Base-by-base conservation (phyloP, 345 rosid genomes). In the Lenwebbia sp. region DNA sequence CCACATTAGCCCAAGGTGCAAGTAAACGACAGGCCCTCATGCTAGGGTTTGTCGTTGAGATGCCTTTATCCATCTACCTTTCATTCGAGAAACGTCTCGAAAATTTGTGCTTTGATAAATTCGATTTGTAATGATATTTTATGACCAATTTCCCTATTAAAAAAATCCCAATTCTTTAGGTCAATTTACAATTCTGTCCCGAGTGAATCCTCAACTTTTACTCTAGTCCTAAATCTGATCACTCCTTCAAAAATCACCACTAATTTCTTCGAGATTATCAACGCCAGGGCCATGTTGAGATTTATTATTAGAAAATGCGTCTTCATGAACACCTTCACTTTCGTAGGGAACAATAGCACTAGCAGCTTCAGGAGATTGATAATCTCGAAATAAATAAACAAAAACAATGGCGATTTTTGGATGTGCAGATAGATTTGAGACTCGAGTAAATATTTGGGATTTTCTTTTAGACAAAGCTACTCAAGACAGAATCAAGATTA, bases 381-480 rank as follows among this genome's bases (percentile, higher is more conserved):
- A 33, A 33, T 0, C 2, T 17, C 10, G 2, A 70, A 19, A 6
- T 33, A 49, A 49, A 49, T 10, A 49, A 49, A 49, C 10, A 49
- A 49, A 17, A 70, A 0, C 7, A 0, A n/a, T 15, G 6, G 10
- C 0, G 0, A 4, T 10, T 33, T 19, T 22, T 37, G 23, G 7
- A 19, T 0, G 0, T 0, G 0, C 40, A 5, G 6, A 19, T 0
- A 37, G 0, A n/a, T n/a, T 1, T 58, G 15, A 11, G 19, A n/a
- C 0, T 5, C 13, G 0, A 58, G 17, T 56, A 9, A 65, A 62
- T 6, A 7, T 1, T 60, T 28, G 6, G 6, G 37, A 30, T 6
- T 28, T 0, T 6, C 25, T 58, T 28, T 28, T 17, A 7, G 4
- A 60, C 4, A 62, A 28, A 62, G 28, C 33, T 4, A 30, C 17